Evolutionary conservation across 495 filamentous ascomycete genomes (phyloP).

Genomic region (Tuber calosporum): DNA sequence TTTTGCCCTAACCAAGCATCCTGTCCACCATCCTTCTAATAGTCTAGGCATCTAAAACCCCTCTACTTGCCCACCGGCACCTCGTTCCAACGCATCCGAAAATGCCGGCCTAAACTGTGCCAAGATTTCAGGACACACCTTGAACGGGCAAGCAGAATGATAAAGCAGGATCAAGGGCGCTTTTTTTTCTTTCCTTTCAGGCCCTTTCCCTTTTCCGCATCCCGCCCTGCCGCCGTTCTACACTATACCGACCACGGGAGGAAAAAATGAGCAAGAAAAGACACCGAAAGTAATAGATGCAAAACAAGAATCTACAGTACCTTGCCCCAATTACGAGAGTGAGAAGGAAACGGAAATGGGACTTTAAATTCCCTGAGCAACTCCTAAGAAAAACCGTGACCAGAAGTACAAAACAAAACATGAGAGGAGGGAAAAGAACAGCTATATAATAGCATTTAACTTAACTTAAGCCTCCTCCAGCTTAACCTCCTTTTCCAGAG

Average conservation of each 20-base stretch:
- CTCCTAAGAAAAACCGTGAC: neutral
- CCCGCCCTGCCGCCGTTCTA: neutral
- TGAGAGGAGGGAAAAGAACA: conserved; percentile 9
- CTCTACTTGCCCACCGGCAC: too few species aligned
- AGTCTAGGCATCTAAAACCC: too few species aligned
- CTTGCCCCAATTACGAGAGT: neutral
- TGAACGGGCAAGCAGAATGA: neutral
- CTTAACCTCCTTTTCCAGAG: conserved; percentile 15
- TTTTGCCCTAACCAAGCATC: too few species aligned
- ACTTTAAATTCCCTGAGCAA: neutral
- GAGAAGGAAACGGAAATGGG: neutral
- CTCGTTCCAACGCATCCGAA: too few species aligned
- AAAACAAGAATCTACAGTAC: neutral
- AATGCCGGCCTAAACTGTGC: neutral
- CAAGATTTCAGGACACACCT: neutral
- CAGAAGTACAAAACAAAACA: neutral
- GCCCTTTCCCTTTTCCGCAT: neutral
- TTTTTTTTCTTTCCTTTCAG: neutral
- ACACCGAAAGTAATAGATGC: neutral
- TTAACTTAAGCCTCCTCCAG: conserved; percentile 14
- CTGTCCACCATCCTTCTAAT: too few species aligned
- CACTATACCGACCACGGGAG: neutral
- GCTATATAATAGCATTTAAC: conserved; percentile 11
- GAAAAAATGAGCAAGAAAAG: neutral
- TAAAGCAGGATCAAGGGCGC: neutral